Percentiles rank a stretch among this genome's conserved stretches.
Conservation (phyloP, 768 basidiomycete species). For the Cyclocybe cylindracea region DNA sequence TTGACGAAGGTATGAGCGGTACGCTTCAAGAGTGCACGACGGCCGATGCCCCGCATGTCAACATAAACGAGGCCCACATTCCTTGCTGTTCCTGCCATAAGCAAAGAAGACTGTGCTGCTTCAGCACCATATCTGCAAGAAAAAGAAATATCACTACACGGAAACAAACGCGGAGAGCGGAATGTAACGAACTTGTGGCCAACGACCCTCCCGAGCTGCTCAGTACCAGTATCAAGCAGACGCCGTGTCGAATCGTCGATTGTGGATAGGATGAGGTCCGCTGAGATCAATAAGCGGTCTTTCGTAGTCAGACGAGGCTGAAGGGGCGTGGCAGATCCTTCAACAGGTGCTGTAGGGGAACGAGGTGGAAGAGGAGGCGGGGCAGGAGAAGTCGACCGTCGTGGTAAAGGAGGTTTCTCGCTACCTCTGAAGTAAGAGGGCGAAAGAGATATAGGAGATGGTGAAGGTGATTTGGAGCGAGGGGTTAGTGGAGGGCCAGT, state of each 20-base stretch:
- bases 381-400: conserved; percentile 27
- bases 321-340: conserved; percentile 16
- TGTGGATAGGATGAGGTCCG: conserved; percentile 66
- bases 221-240: conserved; percentile 50
- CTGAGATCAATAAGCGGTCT: conserved; percentile 56
- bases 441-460: conserved; percentile 14
- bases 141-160: background rate
- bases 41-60: conserved; percentile 71
- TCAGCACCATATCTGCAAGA: conserved; percentile 57
- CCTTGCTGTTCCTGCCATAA: conserved; percentile 64
- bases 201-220: conserved; percentile 48
- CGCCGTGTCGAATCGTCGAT: conserved; percentile 59
- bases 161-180: background rate
- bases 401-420: conserved; percentile 33
- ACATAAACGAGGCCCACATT: conserved; percentile 80
- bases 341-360: conserved; percentile 11
- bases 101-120: conserved; percentile 56
- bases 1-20: conserved; percentile 61
- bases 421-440: background rate
- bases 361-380: conserved; percentile 39
- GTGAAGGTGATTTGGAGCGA: conserved; percentile 15
- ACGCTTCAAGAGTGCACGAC: conserved; percentile 66
- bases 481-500: conserved; percentile 9
- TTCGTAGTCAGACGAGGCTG: conserved; percentile 38
- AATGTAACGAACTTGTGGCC: conserved; percentile 51